Percentiles rank a stretch among this genome's conserved stretches.
Evolutionary conservation across 2,329 filamentous ascomycete genomes (phyloP).

Genomic region (Microdochium bolleyi): DNA sequence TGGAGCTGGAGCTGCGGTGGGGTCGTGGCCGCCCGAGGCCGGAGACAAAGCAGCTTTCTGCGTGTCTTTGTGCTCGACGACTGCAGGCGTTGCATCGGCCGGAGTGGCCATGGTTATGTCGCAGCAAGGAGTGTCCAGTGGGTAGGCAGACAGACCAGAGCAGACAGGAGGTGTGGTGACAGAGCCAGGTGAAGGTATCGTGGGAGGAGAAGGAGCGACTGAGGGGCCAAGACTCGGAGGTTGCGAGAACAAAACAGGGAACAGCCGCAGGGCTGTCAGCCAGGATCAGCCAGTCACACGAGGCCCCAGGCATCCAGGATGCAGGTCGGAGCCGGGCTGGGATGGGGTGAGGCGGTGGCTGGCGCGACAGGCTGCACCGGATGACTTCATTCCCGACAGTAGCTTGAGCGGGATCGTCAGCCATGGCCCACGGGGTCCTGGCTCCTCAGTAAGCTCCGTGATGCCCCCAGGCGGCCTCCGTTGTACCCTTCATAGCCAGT

Average conservation of each 20-base stretch:
- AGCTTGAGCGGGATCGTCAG: no score
- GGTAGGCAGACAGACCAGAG: background rate
- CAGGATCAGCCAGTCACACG: background rate
- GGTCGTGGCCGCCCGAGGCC: no score
- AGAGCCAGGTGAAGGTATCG: background rate
- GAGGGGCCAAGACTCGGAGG: background rate
- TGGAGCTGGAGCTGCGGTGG: background rate
- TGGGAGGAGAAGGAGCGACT: background rate
- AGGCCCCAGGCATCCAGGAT: background rate
- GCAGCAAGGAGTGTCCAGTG: background rate
- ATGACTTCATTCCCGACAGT: no score
- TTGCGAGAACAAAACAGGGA: background rate
- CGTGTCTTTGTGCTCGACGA: background rate
- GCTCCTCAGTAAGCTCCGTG: no score
- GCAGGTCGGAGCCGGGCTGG: no score
- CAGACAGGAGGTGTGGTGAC: no score
- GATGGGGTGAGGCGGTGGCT: no score
- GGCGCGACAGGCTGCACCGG: no score
- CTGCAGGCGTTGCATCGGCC: background rate
- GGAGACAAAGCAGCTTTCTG: background rate
- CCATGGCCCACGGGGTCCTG: no score
- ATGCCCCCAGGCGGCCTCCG: no score
- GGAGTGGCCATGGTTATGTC: background rate
- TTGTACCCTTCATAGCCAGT: no score
- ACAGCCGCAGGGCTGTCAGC: background rate